phyloP scores from a whole-genome alignment of 495 filamentous ascomycete genomes.

The Chaetomium tenue region DNA sequence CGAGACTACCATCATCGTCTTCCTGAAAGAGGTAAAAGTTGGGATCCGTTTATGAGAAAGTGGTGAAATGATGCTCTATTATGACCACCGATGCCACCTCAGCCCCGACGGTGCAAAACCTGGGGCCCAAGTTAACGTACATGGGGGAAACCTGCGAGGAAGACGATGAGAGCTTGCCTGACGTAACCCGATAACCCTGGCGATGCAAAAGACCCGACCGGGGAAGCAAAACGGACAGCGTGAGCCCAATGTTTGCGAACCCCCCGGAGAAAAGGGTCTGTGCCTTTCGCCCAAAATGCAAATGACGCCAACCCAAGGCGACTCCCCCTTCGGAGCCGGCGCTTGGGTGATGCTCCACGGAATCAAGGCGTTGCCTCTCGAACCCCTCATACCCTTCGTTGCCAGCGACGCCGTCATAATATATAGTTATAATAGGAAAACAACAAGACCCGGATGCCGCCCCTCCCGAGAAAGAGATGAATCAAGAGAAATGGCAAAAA shows the following conservation, averaged over 20 bases:
- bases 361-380: conserved; percentile 22
- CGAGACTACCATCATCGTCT: conserved; percentile 56
- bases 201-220: conserved; percentile 30
- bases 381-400: conserved; percentile 26
- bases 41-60: conserved; percentile 29
- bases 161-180: conserved; percentile 66
- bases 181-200: conserved; percentile 47
- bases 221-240: conserved; percentile 13
- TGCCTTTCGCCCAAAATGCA: conserved; percentile 31
- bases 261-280: conserved; percentile 1
- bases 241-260: conserved; percentile 11
- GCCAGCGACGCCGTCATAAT: conserved; percentile 33
- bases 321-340: conserved; percentile 23
- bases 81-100: conserved; percentile 42
- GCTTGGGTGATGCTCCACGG: conserved; percentile 30
- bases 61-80: conserved; percentile 50
- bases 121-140: conserved; percentile 70
- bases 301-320: conserved; percentile 35
- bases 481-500: conserved; percentile 22
- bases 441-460: conserved; percentile 18
- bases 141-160: conserved; percentile 57
- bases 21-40: conserved; percentile 44
- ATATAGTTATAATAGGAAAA: conserved; percentile 32
- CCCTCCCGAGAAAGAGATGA: conserved; percentile 17
- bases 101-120: conserved; percentile 44